A percentile compares a stretch with the other conserved stretches of the same genome.
These are phyloP conservation scores for Lentinus brumalis DNA, from an alignment of 768 basidiomycete species.

Conservation along the genomic window DNA sequence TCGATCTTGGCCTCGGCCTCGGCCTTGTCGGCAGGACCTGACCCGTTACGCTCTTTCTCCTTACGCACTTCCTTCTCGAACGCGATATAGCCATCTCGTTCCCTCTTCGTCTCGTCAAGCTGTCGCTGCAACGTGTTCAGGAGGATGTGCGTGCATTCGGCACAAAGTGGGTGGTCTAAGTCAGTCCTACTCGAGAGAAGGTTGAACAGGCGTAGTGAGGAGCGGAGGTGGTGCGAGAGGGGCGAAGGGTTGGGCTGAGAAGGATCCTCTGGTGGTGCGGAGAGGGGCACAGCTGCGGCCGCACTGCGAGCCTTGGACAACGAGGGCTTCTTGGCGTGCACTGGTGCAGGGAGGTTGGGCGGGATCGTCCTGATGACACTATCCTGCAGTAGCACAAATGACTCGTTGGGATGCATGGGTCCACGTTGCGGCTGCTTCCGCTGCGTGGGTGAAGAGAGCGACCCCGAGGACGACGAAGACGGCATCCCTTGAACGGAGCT, in stretches of 20 bases:
- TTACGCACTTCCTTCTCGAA: slow-evolving; percentile 88
- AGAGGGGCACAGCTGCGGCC: slow-evolving; percentile 28
- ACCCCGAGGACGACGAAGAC: slow-evolving; percentile 21
- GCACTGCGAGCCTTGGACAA: slow-evolving; percentile 39
- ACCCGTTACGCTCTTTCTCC: slow-evolving; percentile 71
- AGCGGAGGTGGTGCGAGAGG: slow-evolving; percentile 75
- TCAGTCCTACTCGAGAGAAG: slow-evolving; percentile 75
- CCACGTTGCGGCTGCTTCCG: slow-evolving; percentile 61
- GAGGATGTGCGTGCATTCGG: slow-evolving; percentile 88
- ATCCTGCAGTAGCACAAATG: slow-evolving; percentile 89
- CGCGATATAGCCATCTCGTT: slow-evolving; percentile 90
- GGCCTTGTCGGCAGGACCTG: slow-evolving; percentile 58
- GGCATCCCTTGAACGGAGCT: slow-evolving; percentile 46
- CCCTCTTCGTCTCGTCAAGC: slow-evolving; percentile 88
- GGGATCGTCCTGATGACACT: slow-evolving; percentile 76
- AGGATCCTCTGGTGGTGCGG: slow-evolving; percentile 41
- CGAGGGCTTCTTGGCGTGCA: slow-evolving; percentile 45
- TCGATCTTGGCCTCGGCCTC: slow-evolving; percentile 76
- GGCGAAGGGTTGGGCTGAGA: slow-evolving; percentile 69
- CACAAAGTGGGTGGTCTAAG: slow-evolving; percentile 92
- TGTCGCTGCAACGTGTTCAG: slow-evolving; percentile 74
- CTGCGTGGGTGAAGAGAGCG: slow-evolving; percentile 53
- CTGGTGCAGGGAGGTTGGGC: slow-evolving; percentile 45
- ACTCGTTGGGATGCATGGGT: slow-evolving; percentile 71
- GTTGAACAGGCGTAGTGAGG: slow-evolving; percentile 74